Evolutionary conservation across 495 filamentous ascomycete species (phyloP).

Genomic region (Lentithecium fluviatile): DNA sequence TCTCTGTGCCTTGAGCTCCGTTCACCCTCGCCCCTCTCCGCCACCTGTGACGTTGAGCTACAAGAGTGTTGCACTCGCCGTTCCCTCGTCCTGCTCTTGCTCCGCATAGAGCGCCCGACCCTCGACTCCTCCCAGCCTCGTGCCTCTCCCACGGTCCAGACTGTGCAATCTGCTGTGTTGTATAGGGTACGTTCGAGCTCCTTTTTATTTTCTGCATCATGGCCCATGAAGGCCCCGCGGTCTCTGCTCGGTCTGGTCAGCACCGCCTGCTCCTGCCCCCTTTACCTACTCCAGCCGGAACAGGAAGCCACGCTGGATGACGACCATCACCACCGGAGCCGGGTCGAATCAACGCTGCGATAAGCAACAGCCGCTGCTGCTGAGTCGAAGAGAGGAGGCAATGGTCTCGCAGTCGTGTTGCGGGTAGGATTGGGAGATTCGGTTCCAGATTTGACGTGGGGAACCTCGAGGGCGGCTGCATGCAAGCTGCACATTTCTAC

Average conservation of each 20-base stretch:
- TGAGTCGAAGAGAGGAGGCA: too few species aligned
- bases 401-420: too few species aligned
- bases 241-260: too few species aligned
- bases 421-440: too few species aligned
- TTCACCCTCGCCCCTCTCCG: constrained; percentile 8
- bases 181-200: constrained; percentile 2
- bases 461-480: too few species aligned
- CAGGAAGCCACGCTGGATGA: neutral
- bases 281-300: neutral
- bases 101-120: constrained; percentile 7
- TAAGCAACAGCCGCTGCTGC: too few species aligned
- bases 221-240: too few species aligned
- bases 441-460: too few species aligned
- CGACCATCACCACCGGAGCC: too few species aligned
- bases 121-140: neutral
- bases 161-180: constrained; percentile 1
- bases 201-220: neutral
- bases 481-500: too few species aligned
- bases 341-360: too few species aligned
- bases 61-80: constrained; percentile 18
- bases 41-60: constrained; percentile 40
- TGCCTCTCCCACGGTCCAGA: neutral
- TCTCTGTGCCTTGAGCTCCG: constrained; percentile 24
- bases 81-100: constrained; percentile 1
- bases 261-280: neutral